Evolutionary conservation across 495 filamentous ascomycete species (phyloP), one percentile per base, ranked within the genome.

Genomic region (Bacidia rubella): DNA sequence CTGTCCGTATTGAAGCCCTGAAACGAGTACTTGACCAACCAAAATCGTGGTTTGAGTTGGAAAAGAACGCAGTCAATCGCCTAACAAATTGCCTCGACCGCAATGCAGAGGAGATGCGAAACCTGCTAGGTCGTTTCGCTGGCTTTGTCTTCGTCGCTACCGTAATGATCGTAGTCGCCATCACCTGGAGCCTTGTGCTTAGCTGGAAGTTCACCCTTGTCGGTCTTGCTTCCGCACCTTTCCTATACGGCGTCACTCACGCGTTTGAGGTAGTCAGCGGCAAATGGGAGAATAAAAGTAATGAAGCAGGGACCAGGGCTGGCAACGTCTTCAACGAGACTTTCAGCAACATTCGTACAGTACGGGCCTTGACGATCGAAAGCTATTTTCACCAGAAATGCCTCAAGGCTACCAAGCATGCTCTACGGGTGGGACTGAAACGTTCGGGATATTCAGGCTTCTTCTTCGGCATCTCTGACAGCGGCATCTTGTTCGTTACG

Each of bases 201-300:
- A 82, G 79, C 53, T 96, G 88, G 89, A 82, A 83, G 61, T 66
- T 96, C 23, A 90, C 89, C 0, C 67, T 94, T 3, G 81, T 95
- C 49, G 80, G 81, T 2, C 68, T 96, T 11, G 69, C 76, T 0
- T 79, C 75, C 55, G 69, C 76, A 0, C 89, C 90, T 1, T 66
- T 85, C 10, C 75, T 92, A 24, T 79, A 87, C 42, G 71, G 58
- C 0, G 69, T 85, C 2, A 83, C 81, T 0, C 73, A 77, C 52
- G 71, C 71, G 0, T 86, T 85, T 55, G 70, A 81, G 11, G 57
- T 63, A 1, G 66, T 83, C 17, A 84, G 77, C 59, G 76, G 71
- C 10, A 73, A 74, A 47, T 93, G 85, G 85, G 90, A 96, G 58
- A 65, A 67, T 15, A 68, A 67, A 51, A 81, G 75, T 58, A 83